Evolutionary conservation across 176 grass and related monocot species (phyloP).

Genomic region (Rhynchospora pubera): DNA sequence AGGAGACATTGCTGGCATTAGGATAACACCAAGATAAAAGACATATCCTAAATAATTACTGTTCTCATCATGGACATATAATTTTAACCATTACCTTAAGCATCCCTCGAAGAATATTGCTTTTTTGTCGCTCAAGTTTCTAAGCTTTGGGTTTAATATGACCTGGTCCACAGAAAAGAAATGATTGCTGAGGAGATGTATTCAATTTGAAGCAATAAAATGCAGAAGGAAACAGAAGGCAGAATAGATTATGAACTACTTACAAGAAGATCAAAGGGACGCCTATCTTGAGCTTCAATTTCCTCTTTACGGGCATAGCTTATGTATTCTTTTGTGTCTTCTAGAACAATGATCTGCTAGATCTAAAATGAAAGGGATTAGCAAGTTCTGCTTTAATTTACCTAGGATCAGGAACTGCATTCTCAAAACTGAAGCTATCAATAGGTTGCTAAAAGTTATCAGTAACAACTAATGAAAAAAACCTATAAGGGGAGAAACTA

Average conservation of each 20-base stretch:
- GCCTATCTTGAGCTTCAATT: constrained; percentile 56
- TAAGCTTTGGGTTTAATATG: constrained; percentile 80
- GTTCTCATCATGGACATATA: neutral
- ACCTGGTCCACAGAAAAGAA: constrained; percentile 33
- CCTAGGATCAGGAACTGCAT: neutral
- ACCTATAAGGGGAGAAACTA: neutral
- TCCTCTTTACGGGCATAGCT: constrained; percentile 67
- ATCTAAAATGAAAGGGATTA: constrained; percentile 12
- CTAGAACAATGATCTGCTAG: constrained; percentile 80
- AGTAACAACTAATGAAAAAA: neutral
- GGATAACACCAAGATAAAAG: neutral
- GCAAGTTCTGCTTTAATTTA: neutral
- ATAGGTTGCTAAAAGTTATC: neutral
- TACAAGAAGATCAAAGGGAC: constrained; percentile 80
- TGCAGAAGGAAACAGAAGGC: neutral
- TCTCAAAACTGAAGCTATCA: neutral
- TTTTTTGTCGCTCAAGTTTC: constrained; percentile 55
- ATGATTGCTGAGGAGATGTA: neutral
- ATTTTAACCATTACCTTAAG: constrained; percentile 43
- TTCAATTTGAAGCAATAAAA: neutral
- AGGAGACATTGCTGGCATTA: neutral
- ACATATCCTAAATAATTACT: neutral
- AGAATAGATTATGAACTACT: constrained; percentile 7
- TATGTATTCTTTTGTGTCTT: constrained; percentile 90
- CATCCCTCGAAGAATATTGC: constrained; percentile 90